These are phyloP conservation scores for Tulasnella calospora DNA, from an alignment of 768 basidiomycete species.

Conservation along the genomic window DNA sequence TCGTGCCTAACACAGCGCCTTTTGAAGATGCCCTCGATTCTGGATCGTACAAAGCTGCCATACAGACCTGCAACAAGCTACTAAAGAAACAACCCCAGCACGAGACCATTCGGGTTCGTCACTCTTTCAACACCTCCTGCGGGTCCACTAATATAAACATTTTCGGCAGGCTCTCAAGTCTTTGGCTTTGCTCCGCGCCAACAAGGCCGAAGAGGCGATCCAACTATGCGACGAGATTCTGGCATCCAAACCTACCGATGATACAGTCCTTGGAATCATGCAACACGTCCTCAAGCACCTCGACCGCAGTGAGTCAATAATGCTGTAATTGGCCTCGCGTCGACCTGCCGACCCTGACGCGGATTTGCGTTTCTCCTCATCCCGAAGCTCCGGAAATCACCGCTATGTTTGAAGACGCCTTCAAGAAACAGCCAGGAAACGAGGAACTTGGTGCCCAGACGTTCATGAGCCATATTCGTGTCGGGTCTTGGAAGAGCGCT, in stretches of 20 bases:
- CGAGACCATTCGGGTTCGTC: slow-evolving; percentile 58
- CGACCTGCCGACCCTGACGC: slow-evolving; percentile 10
- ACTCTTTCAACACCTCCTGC: background rate
- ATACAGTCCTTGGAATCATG: slow-evolving; percentile 70
- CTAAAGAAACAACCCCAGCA: slow-evolving; percentile 80
- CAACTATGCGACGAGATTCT: slow-evolving; percentile 75
- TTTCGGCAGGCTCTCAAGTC: slow-evolving; percentile 69
- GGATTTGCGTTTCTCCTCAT: slow-evolving; percentile 29
- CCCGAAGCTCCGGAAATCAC: slow-evolving; percentile 69
- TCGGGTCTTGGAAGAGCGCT: slow-evolving; percentile 78
- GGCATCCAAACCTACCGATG: slow-evolving; percentile 64
- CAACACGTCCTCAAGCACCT: slow-evolving; percentile 77
- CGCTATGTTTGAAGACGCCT: slow-evolving; percentile 80
- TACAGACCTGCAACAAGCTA: slow-evolving; percentile 79
- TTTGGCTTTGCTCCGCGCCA: slow-evolving; percentile 73
- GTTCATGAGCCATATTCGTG: slow-evolving; percentile 78
- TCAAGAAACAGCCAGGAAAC: slow-evolving; percentile 70
- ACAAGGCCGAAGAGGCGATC: slow-evolving; percentile 81
- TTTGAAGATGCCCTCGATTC: slow-evolving; percentile 76
- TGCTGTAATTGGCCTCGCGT: slow-evolving; percentile 3
- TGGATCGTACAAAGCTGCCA: slow-evolving; percentile 79
- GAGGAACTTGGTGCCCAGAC: slow-evolving; percentile 81
- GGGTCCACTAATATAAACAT: background rate
- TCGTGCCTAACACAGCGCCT: background rate
- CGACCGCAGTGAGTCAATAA: slow-evolving; percentile 51